Conservation (phyloP, 441 rosid species). For the Gossypium davidsonii region DNA sequence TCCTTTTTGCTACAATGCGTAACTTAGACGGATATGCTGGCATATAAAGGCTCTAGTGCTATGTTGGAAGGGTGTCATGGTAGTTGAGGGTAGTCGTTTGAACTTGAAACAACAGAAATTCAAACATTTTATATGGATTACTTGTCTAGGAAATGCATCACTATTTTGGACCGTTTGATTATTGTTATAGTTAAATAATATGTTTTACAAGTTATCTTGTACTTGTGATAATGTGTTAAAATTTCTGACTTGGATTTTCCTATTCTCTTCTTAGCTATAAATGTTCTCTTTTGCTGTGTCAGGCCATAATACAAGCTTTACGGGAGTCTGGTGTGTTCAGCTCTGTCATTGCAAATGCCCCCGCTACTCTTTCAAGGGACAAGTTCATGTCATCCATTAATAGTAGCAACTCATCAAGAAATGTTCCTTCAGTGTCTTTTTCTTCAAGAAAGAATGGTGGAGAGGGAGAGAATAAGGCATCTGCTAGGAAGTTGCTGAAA, state of each 20-base stretch:
- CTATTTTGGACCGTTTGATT: not conserved
- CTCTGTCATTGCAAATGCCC: constrained; percentile 49
- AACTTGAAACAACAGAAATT: not conserved
- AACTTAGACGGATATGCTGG: not conserved
- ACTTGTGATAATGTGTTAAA: too few species aligned
- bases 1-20: not conserved
- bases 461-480: constrained; percentile 30
- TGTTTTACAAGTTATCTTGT: not conserved
- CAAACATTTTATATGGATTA: not conserved
- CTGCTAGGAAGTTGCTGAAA: constrained; percentile 46
- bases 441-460: constrained; percentile 31
- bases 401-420: constrained; percentile 47
- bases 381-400: constrained; percentile 42
- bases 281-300: constrained; percentile 13
- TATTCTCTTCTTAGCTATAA: not conserved
- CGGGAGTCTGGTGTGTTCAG: constrained; percentile 66
- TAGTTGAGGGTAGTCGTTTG: not conserved
- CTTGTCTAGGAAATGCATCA: not conserved
- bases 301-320: constrained; percentile 61
- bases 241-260: not conserved
- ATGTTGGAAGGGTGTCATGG: not conserved
- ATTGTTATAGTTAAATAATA: not conserved
- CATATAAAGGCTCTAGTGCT: not conserved
- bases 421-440: constrained; percentile 36
- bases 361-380: constrained; percentile 45